A percentile compares a stretch with the other conserved stretches of the same genome.
These are phyloP conservation scores for Parastagonospora avenae DNA, from an alignment of 2,329 filamentous ascomycete species.

Conservation along the genomic window DNA sequence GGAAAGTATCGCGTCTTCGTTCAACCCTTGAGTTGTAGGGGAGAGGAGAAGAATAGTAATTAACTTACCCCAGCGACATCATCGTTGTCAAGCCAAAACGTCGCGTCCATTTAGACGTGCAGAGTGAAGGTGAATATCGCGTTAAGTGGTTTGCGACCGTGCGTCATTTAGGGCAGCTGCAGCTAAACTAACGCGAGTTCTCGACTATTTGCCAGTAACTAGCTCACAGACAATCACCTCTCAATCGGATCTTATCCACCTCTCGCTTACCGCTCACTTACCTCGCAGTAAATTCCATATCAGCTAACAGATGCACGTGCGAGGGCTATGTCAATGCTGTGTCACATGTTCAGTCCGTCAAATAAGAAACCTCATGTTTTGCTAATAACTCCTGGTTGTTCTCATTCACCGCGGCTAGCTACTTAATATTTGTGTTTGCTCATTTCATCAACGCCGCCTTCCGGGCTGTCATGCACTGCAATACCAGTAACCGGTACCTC, in stretches of 20 bases:
- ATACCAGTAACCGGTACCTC: constrained; percentile 39
- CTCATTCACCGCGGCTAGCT: too few relatives aligned
- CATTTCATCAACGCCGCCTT: constrained; percentile 26
- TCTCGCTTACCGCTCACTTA: too few relatives aligned
- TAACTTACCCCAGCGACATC: constrained; percentile 26
- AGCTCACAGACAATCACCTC: too few relatives aligned
- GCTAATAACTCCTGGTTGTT: too few relatives aligned
- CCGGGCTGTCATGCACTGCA: constrained; percentile 33
- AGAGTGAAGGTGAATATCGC: constrained; percentile 14
- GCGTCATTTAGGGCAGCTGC: constrained; percentile 4
- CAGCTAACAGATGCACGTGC: too few relatives aligned
- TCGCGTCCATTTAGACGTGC: constrained; percentile 23
- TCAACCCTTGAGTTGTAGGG: not conserved
- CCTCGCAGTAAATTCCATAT: too few relatives aligned
- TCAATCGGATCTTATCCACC: too few relatives aligned
- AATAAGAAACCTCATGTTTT: too few relatives aligned
- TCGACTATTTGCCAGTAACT: too few relatives aligned
- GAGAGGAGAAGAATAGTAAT: not conserved
- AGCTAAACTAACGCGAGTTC: too few relatives aligned
- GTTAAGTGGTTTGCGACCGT: constrained; percentile 22
- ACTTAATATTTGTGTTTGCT: constrained; percentile 4
- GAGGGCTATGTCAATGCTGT: too few relatives aligned
- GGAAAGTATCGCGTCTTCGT: not conserved
- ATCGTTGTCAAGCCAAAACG: not conserved
- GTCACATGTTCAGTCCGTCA: too few relatives aligned